Percentiles rank a stretch among this genome's conserved stretches.
phyloP scores from a whole-genome alignment of 1,284 basidiomycete species.

The Spongispora temasekensis region DNA sequence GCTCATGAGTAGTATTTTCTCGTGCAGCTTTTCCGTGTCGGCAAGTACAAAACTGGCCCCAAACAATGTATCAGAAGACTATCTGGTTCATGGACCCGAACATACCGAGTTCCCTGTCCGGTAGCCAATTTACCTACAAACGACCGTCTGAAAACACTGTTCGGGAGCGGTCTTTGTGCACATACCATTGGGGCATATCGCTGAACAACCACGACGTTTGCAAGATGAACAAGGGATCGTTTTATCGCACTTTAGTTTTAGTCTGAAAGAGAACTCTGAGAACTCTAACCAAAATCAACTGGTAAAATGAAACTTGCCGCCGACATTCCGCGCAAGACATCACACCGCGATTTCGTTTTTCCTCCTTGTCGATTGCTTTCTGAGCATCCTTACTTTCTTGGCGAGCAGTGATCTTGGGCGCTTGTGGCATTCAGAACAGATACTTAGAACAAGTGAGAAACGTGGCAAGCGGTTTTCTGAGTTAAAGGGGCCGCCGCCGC shows the following conservation, averaged over 20 bases:
- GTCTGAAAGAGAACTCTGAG: constrained; percentile 42
- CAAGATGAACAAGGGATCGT: constrained; percentile 74
- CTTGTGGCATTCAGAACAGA: constrained; percentile 28
- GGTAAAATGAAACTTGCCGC: constrained; percentile 42
- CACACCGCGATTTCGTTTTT: constrained; percentile 66
- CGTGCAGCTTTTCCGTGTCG: constrained; percentile 72
- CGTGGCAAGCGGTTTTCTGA: background rate
- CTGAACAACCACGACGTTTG: constrained; percentile 69
- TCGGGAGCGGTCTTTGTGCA: constrained; percentile 5
- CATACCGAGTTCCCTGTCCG: constrained; percentile 72
- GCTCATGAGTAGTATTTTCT: constrained; percentile 71
- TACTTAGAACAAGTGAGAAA: constrained; percentile 1
- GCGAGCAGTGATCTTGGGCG: constrained; percentile 28
- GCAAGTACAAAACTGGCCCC: constrained; percentile 68
- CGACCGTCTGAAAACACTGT: background rate
- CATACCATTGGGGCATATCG: constrained; percentile 72
- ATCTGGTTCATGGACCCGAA: background rate
- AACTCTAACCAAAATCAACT: background rate
- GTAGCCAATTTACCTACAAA: constrained; percentile 54
- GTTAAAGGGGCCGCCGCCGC: background rate
- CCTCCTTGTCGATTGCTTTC: constrained; percentile 46
- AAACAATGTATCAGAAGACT: background rate
- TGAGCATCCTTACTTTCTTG: constrained; percentile 33
- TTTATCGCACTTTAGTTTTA: constrained; percentile 79
- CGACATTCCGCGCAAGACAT: constrained; percentile 75